Percentiles rank a stretch among this genome's conserved stretches.
Conservation (phyloP, 139 green algal species). For the Chlamydomonas sp. region DNA sequence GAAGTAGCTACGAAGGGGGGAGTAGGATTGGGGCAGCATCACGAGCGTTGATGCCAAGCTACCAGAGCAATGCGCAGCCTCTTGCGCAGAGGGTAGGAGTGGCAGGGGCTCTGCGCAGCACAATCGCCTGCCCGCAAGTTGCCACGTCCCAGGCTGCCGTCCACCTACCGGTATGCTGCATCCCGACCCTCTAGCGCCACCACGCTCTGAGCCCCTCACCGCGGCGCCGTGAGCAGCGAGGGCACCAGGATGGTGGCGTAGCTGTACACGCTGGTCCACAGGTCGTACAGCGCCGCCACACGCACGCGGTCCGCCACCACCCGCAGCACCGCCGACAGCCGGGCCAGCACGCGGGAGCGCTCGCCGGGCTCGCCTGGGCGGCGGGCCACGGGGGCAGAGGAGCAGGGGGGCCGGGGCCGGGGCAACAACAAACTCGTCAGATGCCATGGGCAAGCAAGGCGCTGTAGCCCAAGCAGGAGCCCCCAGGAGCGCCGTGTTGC, state of each 20-base stretch:
- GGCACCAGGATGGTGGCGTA: conserved; percentile 88
- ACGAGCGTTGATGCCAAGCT: background rate
- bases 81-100: too few relatives aligned
- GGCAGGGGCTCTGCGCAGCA: too few relatives aligned
- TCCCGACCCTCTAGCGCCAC: background rate
- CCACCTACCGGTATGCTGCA: background rate
- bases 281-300: conserved; percentile 64
- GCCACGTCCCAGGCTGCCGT: background rate
- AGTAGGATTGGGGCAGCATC: background rate
- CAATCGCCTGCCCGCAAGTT: too few relatives aligned
- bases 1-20: conserved; percentile 66
- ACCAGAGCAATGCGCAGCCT: too few relatives aligned
- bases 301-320: conserved; percentile 44
- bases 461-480: background rate
- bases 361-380: conserved; percentile 40
- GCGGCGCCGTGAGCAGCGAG: conserved; percentile 78
- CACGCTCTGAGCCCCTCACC: conserved; percentile 31
- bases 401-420: background rate
- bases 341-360: conserved; percentile 21
- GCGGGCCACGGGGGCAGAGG: background rate
- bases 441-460: background rate
- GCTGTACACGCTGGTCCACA: conserved; percentile 80
- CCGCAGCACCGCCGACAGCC: conserved; percentile 39
- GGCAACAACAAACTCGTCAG: background rate
- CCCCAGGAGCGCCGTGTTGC: too few relatives aligned